These are phyloP conservation scores for Nicotiana undulata DNA, from an alignment of 257 asterid species.

Conservation along the genomic window DNA sequence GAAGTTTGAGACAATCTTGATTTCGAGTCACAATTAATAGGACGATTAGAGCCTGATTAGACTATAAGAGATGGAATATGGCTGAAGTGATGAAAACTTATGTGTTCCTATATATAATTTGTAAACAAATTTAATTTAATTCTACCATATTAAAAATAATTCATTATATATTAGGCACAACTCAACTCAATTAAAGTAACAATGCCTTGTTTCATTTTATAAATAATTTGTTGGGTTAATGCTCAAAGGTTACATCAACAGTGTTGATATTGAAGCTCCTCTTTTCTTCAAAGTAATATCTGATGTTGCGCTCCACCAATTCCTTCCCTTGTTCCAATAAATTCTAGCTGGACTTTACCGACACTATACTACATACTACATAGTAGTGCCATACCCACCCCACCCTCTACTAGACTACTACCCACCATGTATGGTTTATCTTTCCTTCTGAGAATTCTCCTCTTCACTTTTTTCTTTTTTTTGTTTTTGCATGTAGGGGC, in stretches of 20 bases:
- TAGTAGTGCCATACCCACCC: not conserved
- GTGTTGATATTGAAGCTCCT: not conserved
- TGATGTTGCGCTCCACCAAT: slow-evolving; percentile 39
- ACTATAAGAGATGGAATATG: not conserved
- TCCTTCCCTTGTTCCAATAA: slow-evolving; percentile 18
- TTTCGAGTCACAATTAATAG: not conserved
- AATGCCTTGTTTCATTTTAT: too few relatives aligned
- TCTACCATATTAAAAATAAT: not conserved
- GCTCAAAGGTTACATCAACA: not conserved
- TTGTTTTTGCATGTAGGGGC: not conserved
- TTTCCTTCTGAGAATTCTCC: not conserved
- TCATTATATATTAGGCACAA: not conserved
- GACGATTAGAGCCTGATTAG: not conserved
- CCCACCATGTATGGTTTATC: not conserved
- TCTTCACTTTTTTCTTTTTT: not conserved
- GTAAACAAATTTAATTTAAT: too few relatives aligned
- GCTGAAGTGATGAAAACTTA: not conserved
- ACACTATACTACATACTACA: slow-evolving; percentile 1
- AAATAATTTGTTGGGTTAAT: not conserved
- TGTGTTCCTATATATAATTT: not conserved
- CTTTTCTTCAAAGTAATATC: slow-evolving; percentile 10
- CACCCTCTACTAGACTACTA: not conserved
- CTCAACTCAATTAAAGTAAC: too few relatives aligned
- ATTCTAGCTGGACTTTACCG: slow-evolving; percentile 21
- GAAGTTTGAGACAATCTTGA: too few relatives aligned